Conservation (phyloP, 1,284 basidiomycete genomes). For the Ceraceosorus bombacis region DNA sequence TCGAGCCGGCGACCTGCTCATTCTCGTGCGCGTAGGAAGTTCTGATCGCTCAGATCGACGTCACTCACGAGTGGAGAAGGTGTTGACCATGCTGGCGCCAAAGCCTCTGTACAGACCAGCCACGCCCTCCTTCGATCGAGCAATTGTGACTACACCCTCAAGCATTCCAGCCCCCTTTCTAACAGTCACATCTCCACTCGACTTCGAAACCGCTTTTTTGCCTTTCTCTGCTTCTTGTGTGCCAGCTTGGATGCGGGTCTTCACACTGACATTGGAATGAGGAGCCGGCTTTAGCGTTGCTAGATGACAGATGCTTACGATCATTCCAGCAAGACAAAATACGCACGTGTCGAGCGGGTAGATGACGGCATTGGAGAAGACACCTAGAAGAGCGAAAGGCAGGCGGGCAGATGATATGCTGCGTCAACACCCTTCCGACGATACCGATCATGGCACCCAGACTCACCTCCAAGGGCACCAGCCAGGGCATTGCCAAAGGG, state of each 20-base stretch:
- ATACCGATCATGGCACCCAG: neutral
- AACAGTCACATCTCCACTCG: conserved; percentile 26
- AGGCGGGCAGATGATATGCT: neutral
- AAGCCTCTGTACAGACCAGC: conserved; percentile 86
- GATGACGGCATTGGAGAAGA: conserved; percentile 57
- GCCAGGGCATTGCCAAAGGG: conserved; percentile 87
- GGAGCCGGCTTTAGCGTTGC: neutral
- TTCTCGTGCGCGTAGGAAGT: neutral
- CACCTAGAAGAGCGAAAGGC: conserved; percentile 17
- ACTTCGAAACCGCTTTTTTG: conserved; percentile 58
- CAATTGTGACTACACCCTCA: conserved; percentile 40
- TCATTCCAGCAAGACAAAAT: neutral
- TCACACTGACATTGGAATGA: conserved; percentile 58
- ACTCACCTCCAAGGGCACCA: conserved; percentile 82
- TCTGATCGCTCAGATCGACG: neutral
- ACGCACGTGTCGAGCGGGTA: conserved; percentile 81
- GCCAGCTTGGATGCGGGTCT: conserved; percentile 76
- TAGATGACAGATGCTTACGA: neutral
- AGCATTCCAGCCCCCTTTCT: conserved; percentile 37
- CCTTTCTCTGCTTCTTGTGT: conserved; percentile 50
- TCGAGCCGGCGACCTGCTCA: neutral
- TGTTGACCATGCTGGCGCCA: conserved; percentile 95
- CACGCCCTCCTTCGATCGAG: conserved; percentile 34
- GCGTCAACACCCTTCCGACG: neutral
- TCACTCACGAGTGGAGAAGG: conserved; percentile 75